These are phyloP conservation scores for Acanthamoeba lenticulata DNA, from an alignment of 208 protist species.

Conservation along the genomic window DNA sequence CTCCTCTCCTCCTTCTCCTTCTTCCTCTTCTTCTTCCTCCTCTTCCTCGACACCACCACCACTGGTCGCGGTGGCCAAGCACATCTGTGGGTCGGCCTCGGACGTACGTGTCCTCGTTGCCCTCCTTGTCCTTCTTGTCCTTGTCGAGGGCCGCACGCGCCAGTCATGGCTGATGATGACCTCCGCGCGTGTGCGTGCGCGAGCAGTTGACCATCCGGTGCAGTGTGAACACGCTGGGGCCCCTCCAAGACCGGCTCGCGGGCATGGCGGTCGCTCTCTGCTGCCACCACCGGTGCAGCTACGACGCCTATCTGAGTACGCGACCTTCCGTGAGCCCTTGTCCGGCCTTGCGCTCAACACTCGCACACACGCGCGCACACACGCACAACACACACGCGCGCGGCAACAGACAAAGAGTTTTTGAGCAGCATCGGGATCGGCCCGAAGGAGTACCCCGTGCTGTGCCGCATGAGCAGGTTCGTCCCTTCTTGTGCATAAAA, in stretches of 20 bases:
- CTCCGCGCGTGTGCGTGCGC: too few relatives aligned
- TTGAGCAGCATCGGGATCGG: background rate
- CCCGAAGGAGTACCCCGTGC: background rate
- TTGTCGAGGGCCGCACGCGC: too few relatives aligned
- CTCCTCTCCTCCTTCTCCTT: too few relatives aligned
- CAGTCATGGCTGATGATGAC: too few relatives aligned
- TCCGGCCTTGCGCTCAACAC: too few relatives aligned
- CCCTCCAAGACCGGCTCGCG: background rate
- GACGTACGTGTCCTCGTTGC: background rate
- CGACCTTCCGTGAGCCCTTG: too few relatives aligned
- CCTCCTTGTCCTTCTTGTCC: too few relatives aligned
- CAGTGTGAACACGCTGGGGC: background rate
- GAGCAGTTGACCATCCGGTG: background rate
- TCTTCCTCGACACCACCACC: too few relatives aligned
- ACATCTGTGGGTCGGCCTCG: background rate
- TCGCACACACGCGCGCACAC: too few relatives aligned
- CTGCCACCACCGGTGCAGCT: constrained; percentile 18
- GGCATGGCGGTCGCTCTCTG: constrained; percentile 19
- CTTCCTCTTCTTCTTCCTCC: too few relatives aligned
- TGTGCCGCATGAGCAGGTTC: background rate
- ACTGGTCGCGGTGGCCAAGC: constrained; percentile 7
- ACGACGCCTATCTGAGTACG: background rate
- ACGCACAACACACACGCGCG: too few relatives aligned
- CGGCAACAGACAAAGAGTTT: background rate
- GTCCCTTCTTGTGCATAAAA: background rate